Conservation (phyloP, 306 rosid genomes). For the Quercus dentata region DNA sequence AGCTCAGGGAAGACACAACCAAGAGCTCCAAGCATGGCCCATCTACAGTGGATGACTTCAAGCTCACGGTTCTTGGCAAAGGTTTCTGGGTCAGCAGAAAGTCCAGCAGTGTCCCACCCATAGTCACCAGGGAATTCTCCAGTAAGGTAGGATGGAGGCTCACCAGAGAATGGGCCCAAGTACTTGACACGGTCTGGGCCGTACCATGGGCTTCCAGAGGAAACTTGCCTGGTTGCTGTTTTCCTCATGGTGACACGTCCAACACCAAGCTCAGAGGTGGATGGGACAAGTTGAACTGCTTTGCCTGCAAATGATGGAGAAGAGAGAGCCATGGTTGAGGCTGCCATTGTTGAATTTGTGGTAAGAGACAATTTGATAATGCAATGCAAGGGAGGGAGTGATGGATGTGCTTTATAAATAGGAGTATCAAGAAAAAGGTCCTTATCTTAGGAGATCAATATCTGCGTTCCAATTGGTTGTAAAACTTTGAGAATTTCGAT, state of each 20-base stretch:
- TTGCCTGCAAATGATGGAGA: conserved; percentile 55
- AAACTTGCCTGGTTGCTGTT: neutral
- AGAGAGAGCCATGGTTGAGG: conserved; percentile 59
- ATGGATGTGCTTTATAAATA: neutral
- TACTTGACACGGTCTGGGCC: conserved; percentile 68
- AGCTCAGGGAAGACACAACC: too few species aligned
- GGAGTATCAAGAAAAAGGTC: neutral
- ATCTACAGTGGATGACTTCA: too few species aligned
- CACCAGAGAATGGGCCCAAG: conserved; percentile 68
- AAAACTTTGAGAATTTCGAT: neutral
- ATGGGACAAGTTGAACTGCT: conserved; percentile 39
- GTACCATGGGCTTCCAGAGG: conserved; percentile 69
- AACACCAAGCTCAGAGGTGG: conserved; percentile 15
- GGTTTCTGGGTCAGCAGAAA: conserved; percentile 66
- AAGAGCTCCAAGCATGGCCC: too few species aligned
- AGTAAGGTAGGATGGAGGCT: conserved; percentile 50
- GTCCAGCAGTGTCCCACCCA: conserved; percentile 73
- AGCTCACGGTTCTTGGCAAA: too few species aligned
- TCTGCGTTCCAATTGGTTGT: conserved; percentile 27
- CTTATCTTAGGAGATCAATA: conserved; percentile 40
- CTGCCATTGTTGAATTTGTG: conserved; percentile 32
- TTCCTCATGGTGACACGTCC: conserved; percentile 53
- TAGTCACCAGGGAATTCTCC: conserved; percentile 68
- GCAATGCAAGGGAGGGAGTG: neutral
- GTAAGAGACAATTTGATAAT: neutral